Percentiles rank a stretch among this genome's conserved stretches.
These are phyloP conservation scores for Lagenidium giganteum DNA, from an alignment of 352 stramenopile species.

Conservation along the genomic window DNA sequence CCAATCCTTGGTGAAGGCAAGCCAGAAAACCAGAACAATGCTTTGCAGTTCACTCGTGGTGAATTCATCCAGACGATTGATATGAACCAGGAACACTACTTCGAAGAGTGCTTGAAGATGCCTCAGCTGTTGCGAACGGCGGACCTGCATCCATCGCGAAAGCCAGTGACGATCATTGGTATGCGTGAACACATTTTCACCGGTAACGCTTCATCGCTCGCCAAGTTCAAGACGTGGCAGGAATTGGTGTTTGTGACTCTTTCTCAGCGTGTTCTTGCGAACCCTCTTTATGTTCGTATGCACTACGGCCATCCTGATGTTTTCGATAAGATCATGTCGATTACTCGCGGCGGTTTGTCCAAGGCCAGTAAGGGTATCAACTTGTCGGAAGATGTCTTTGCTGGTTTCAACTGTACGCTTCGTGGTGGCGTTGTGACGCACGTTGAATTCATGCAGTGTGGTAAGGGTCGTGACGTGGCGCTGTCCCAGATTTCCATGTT, in stretches of 20 bases:
- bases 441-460: slow-evolving; percentile 86
- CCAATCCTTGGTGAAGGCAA: slow-evolving; percentile 81
- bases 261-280: slow-evolving; percentile 70
- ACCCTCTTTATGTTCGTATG: slow-evolving; percentile 74
- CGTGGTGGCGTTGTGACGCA: slow-evolving; percentile 74
- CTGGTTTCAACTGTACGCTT: slow-evolving; percentile 75
- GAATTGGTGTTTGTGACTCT: slow-evolving; percentile 83
- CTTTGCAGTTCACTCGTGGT: slow-evolving; percentile 67
- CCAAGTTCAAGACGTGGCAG: slow-evolving; percentile 86
- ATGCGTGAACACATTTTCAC: slow-evolving; percentile 89
- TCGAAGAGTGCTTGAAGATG: slow-evolving; percentile 86
- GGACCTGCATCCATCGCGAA: slow-evolving; percentile 58
- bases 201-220: slow-evolving; percentile 72
- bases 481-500: slow-evolving; percentile 87
- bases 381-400: slow-evolving; percentile 83
- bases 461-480: slow-evolving; percentile 80
- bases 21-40: slow-evolving; percentile 86
- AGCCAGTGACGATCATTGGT: slow-evolving; percentile 76
- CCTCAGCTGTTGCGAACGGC: slow-evolving; percentile 69
- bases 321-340: slow-evolving; percentile 75
- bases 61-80: slow-evolving; percentile 87
- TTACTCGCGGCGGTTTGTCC: slow-evolving; percentile 70
- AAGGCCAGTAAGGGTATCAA: slow-evolving; percentile 85
- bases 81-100: slow-evolving; percentile 88
- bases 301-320: slow-evolving; percentile 84